Conservation (phyloP, 495 filamentous ascomycete species). For the Xylona heveae region DNA sequence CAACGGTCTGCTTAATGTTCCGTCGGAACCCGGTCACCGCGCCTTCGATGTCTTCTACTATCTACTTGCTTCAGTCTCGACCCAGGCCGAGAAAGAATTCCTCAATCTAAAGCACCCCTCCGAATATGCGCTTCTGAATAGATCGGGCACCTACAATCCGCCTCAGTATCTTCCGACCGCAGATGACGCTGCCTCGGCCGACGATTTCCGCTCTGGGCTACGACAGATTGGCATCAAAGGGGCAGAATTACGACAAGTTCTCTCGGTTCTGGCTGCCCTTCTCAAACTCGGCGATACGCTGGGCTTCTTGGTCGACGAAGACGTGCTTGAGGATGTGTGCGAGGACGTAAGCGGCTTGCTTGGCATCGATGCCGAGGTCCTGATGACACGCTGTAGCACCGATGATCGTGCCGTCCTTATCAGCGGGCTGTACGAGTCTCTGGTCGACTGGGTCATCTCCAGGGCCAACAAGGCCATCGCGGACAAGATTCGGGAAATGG, state of each 20-base stretch:
- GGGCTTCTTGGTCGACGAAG: conserved; percentile 67
- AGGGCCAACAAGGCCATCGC: conserved; percentile 82
- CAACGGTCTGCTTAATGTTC: conserved; percentile 63
- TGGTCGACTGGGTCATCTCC: conserved; percentile 83
- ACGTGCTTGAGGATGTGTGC: conserved; percentile 66
- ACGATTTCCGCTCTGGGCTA: conserved; percentile 69
- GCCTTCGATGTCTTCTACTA: conserved; percentile 99
- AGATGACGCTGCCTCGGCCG: conserved; percentile 80
- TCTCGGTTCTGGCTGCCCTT: conserved; percentile 67
- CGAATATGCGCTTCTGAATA: conserved; percentile 54
- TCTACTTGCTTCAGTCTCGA: conserved; percentile 71
- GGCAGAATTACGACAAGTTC: conserved; percentile 49
- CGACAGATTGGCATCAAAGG: conserved; percentile 89
- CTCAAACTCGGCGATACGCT: conserved; percentile 82
- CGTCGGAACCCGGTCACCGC: conserved; percentile 57
- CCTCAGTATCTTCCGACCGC: conserved; percentile 82
- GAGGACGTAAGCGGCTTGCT: conserved; percentile 77
- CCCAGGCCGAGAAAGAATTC: conserved; percentile 77
- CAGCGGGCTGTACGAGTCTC: conserved; percentile 72
- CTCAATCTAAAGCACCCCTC: conserved; percentile 66
- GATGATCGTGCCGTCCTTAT: conserved; percentile 67
- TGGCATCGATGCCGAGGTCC: conserved; percentile 68
- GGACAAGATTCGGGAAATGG: conserved; percentile 40
- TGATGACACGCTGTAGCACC: conserved; percentile 57
- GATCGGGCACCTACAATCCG: conserved; percentile 68